Conservation (phyloP, 257 asterid genomes). For the Salvia hispanica region DNA sequence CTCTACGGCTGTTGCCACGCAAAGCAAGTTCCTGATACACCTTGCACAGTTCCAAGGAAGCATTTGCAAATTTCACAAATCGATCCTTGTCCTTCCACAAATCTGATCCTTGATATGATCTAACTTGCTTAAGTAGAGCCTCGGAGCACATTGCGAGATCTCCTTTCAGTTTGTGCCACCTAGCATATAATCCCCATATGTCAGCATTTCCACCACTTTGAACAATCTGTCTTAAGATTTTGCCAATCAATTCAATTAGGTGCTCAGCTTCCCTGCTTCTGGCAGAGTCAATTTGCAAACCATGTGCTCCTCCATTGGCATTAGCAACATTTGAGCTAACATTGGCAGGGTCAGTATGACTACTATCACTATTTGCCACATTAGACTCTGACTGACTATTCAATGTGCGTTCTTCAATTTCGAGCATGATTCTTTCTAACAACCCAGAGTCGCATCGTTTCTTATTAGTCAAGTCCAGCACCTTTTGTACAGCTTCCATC, state of each 20-base stretch:
- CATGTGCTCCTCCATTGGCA: constrained; percentile 32
- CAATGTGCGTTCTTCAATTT: constrained; percentile 54
- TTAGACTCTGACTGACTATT: constrained; percentile 29
- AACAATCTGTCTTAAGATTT: constrained; percentile 58
- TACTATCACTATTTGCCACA: constrained; percentile 16
- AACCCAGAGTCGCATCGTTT: constrained; percentile 62
- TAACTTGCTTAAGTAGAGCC: constrained; percentile 88
- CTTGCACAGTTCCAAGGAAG: constrained; percentile 80
- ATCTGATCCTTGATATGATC: constrained; percentile 89
- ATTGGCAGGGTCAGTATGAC: not conserved
- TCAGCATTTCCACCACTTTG: constrained; percentile 68
- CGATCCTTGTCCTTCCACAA: constrained; percentile 74
- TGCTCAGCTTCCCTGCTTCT: constrained; percentile 57
- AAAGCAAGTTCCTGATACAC: constrained; percentile 64
- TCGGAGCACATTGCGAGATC: constrained; percentile 89
- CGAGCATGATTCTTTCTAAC: constrained; percentile 63
- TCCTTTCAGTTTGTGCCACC: constrained; percentile 89
- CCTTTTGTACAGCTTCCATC: constrained; percentile 72
- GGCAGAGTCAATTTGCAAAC: constrained; percentile 38
- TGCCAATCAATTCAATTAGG: constrained; percentile 64
- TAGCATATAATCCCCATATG: constrained; percentile 77
- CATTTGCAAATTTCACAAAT: constrained; percentile 72
- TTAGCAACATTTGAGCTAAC: not conserved
- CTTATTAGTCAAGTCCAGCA: constrained; percentile 61
- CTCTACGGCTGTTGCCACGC: constrained; percentile 49